Conservation (phyloP, 768 basidiomycete genomes). For the Pseudohyphozyma bogoriensis region DNA sequence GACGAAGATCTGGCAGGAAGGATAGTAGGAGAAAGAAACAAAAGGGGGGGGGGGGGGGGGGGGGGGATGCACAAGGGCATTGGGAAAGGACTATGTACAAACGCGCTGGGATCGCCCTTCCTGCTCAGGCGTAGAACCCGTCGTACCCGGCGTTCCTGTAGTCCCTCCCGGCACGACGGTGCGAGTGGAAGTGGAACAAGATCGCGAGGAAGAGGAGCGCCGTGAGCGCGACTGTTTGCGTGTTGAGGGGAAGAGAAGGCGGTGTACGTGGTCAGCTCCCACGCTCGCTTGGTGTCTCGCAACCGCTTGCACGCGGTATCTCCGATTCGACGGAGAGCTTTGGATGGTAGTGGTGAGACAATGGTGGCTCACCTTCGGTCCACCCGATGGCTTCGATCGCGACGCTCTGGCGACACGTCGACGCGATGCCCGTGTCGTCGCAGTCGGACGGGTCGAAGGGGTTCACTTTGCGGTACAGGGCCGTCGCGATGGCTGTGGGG, state of each 20-base stretch:
- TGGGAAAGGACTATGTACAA: too few species aligned
- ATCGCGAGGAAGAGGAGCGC: conserved; percentile 54
- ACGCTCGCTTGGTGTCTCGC: neutral
- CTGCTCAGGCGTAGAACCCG: too few species aligned
- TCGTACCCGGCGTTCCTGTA: too few species aligned
- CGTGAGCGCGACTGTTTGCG: conserved; percentile 47
- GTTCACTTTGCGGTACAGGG: neutral
- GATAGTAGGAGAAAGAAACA: too few species aligned
- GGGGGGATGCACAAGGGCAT: too few species aligned
- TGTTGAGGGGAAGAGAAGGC: neutral
- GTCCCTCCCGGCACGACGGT: too few species aligned
- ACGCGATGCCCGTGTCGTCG: neutral
- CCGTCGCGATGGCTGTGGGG: neutral
- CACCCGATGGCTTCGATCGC: neutral
- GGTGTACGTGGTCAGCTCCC: neutral
- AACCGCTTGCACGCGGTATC: neutral
- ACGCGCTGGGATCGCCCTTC: too few species aligned
- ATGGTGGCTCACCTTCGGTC: neutral
- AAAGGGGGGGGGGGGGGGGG: too few species aligned
- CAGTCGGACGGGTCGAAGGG: neutral
- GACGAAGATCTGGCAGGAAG: too few species aligned
- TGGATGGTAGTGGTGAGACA: neutral
- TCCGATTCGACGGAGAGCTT: neutral
- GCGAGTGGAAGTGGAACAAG: conserved; percentile 48
- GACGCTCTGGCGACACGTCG: neutral